Percentiles rank a stretch among this genome's conserved stretches.
Conservation (phyloP, 306 rosid genomes). For the Cicer chorassanicum region DNA sequence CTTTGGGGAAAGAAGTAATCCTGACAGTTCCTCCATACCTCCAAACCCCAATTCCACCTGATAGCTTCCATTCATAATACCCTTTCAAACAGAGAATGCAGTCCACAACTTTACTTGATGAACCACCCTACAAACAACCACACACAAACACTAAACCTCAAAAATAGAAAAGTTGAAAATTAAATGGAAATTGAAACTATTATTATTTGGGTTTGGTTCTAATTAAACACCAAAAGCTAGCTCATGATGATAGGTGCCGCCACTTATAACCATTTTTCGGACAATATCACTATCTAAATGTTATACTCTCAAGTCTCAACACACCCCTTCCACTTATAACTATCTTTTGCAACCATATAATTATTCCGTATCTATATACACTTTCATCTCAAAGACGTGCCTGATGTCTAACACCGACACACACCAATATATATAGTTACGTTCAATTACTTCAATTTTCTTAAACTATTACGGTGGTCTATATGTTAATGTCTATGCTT, state of each 20-base stretch:
- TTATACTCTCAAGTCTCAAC: too few species aligned
- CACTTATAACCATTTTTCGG: neutral
- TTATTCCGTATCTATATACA: too few species aligned
- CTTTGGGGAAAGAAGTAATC: conserved; percentile 78
- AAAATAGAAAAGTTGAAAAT: neutral
- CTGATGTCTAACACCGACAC: neutral
- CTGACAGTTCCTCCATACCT: conserved; percentile 97
- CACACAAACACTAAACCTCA: neutral
- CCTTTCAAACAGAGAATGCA: conserved; percentile 98
- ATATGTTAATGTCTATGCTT: neutral
- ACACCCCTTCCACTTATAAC: too few species aligned
- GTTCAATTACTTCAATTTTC: neutral
- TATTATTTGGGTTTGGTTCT: neutral
- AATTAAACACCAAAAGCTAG: neutral
- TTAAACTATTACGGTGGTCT: neutral
- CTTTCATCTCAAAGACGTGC: neutral
- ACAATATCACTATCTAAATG: neutral
- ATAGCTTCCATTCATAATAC: conserved; percentile 84
- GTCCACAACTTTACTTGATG: conserved; percentile 87
- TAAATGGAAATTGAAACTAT: neutral
- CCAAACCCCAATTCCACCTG: conserved; percentile 97
- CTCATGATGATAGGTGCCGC: neutral
- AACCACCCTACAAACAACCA: conserved; percentile 68
- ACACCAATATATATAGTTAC: neutral
- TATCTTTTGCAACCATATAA: too few species aligned